phyloP scores from a whole-genome alignment of 495 filamentous ascomycete genomes.

The Aspergillus leporis region DNA sequence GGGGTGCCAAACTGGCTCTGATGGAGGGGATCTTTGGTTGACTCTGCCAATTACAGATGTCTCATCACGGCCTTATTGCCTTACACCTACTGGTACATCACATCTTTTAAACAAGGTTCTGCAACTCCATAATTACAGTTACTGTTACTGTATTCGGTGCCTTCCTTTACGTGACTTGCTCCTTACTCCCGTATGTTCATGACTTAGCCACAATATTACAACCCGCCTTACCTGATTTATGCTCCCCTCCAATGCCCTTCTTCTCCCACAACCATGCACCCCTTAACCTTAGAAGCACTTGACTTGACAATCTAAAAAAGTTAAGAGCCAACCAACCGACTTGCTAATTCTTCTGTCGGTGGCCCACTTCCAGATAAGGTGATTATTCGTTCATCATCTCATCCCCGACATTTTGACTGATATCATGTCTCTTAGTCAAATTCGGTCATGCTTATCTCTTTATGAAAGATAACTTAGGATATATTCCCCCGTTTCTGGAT shows the following conservation, averaged over 20 bases:
- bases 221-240: not conserved
- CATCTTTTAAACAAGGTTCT: too few relatives aligned
- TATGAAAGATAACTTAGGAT: not conserved
- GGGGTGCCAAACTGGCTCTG: too few relatives aligned
- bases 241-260: not conserved
- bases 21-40: too few relatives aligned
- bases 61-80: too few relatives aligned
- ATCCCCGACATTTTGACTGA: not conserved
- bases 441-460: constrained; percentile 1
- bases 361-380: not conserved
- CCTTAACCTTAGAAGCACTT: not conserved
- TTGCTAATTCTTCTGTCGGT: not conserved
- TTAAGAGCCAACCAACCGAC: not conserved
- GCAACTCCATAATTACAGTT: not conserved
- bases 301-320: not conserved
- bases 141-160: too few relatives aligned
- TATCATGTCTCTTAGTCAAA: not conserved
- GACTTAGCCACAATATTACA: not conserved
- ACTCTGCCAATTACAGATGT: too few relatives aligned
- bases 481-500: not conserved
- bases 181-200: not conserved
- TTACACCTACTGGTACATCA: too few relatives aligned
- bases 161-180: not conserved
- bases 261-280: not conserved
- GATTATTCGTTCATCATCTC: not conserved